Percentiles rank a stretch among this genome's conserved stretches.
Conservation (phyloP, 345 rosid species). For the Ailanthus altissimus region DNA sequence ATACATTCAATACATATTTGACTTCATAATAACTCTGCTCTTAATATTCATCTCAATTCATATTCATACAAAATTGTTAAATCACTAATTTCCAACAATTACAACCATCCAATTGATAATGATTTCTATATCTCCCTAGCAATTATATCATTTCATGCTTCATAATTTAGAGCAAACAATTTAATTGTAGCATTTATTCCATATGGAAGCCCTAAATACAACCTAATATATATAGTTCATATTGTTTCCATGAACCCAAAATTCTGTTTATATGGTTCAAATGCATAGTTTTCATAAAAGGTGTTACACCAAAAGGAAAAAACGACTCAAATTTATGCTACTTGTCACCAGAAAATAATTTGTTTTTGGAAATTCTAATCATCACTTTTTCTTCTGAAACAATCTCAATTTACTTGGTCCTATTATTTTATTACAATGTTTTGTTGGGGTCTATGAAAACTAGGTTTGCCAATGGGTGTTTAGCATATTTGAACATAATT, state of each 20-base stretch:
- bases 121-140: background rate
- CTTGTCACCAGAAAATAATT: background rate
- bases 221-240: no score
- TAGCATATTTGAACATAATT: no score
- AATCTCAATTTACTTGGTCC: background rate
- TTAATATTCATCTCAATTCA: no score
- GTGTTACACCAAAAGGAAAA: constrained; percentile 3
- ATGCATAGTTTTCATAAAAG: background rate
- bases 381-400: background rate
- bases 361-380: background rate
- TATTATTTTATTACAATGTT: background rate
- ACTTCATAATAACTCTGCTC: no score
- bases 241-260: no score
- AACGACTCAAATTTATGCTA: background rate
- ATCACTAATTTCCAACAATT: no score
- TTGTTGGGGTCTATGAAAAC: no score
- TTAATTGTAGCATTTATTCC: background rate
- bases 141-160: background rate
- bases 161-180: background rate
- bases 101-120: background rate
- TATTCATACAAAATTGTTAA: no score
- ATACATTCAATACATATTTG: no score
- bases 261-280: no score
- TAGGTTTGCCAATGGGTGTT: no score
- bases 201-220: no score